Evolutionary conservation across 352 stramenopile genomes (phyloP).

Genomic region (Thalassiosira allenii): DNA sequence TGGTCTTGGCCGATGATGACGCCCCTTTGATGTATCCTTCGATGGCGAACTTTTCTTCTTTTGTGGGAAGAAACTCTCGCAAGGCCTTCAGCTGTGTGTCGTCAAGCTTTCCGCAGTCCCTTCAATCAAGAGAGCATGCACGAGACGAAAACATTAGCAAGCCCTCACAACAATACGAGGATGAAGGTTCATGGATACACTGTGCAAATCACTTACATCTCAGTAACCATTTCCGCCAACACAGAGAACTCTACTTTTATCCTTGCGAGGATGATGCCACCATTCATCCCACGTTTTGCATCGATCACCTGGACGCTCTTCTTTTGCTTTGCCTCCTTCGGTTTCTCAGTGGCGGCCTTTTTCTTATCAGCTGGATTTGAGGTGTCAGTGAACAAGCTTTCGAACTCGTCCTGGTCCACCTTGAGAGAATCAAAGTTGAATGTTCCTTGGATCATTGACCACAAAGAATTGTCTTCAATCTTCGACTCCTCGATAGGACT

Average conservation of each 20-base stretch:
- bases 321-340: slow-evolving; percentile 67
- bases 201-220: slow-evolving; percentile 79
- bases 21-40: slow-evolving; percentile 85
- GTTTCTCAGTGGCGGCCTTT: slow-evolving; percentile 45
- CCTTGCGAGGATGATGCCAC: slow-evolving; percentile 94
- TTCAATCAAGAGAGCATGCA: slow-evolving; percentile 32
- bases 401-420: slow-evolving; percentile 84
- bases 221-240: slow-evolving; percentile 87
- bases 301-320: slow-evolving; percentile 88
- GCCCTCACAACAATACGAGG: no score
- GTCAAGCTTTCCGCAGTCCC: slow-evolving; percentile 79
- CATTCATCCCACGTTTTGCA: slow-evolving; percentile 97
- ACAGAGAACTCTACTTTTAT: slow-evolving; percentile 93
- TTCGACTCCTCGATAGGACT: slow-evolving; percentile 82
- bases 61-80: slow-evolving; percentile 93
- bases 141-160: slow-evolving; percentile 7
- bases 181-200: no score
- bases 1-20: slow-evolving; percentile 61
- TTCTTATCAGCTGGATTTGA: slow-evolving; percentile 75
- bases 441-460: slow-evolving; percentile 83
- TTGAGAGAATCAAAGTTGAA: slow-evolving; percentile 81
- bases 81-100: slow-evolving; percentile 88
- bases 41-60: slow-evolving; percentile 91
- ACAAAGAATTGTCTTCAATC: slow-evolving; percentile 89
- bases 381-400: slow-evolving; percentile 85